Evolutionary conservation across 1,139 yeast species (phyloP), one percentile per base, ranked within the genome.

Genomic region (Hemisphaericaspora lyxosophila): DNA sequence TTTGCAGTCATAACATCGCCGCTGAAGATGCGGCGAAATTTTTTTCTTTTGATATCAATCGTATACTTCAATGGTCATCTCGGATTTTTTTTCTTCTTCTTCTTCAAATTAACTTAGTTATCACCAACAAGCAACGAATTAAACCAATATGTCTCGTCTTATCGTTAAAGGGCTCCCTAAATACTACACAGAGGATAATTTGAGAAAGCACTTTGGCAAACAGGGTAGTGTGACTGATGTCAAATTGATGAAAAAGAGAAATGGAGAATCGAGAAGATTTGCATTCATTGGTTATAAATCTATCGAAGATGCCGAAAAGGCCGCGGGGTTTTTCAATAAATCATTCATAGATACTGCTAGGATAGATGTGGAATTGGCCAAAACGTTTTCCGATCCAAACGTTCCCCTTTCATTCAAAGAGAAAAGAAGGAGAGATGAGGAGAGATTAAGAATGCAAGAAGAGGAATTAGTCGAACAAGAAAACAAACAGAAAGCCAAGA

Each of bases 81-180:
- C 42, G 28, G 32, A 32, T 8, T 17, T 25, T 24, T 18, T 18
- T 29, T 35, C 26, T 39, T 26, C 17, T 27, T 28, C n/a, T 23
- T 34, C 17, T 9, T 28, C 17, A 15, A 20, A n/a, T n/a, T n/a
- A 11, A 15, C n/a, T n/a, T n/a, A n/a, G n/a, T n/a, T n/a, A n/a
- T n/a, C n/a, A n/a, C n/a, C n/a, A n/a, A n/a, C n/a, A n/a, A n/a
- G n/a, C n/a, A n/a, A n/a, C n/a, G n/a, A n/a, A n/a, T n/a, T n/a
- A n/a, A n/a, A n/a, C n/a, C 14, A 25, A 11, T 4, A 84, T 84
- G 96, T 90, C 98, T 28, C 85, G 99, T 63, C 75, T 94, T 42
- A 92, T 92, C 51, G 96, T 94, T n/a, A 94, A 88, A 60, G 95
- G 95, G 32, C 71, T 92, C 42, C 98, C 99, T 17, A 69, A 73